phyloP scores from a whole-genome alignment of 1,284 basidiomycete genomes.

The Trametes versicolor region DNA sequence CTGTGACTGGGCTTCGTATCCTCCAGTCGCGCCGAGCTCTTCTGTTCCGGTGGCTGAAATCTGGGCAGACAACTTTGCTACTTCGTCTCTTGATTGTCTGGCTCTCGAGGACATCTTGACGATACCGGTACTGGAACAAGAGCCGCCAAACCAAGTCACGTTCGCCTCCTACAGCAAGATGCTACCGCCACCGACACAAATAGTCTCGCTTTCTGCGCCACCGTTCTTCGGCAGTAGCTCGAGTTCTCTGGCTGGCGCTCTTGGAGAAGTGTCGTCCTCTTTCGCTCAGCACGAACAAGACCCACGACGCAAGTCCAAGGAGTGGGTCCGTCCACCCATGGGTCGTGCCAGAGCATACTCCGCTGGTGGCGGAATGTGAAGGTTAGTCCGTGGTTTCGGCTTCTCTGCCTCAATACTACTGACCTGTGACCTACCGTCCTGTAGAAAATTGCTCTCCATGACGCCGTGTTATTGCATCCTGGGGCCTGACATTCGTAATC shows the following conservation, averaged over 20 bases:
- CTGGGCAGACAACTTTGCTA: not conserved
- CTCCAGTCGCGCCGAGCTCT: not conserved
- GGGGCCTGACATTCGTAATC: not conserved
- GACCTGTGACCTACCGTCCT: not conserved
- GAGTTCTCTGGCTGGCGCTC: slow-evolving; percentile 34
- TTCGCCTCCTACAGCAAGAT: slow-evolving; percentile 13
- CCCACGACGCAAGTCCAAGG: slow-evolving; percentile 15
- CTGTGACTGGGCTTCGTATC: not conserved
- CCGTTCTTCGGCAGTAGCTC: slow-evolving; percentile 21
- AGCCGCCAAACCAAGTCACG: slow-evolving; percentile 18
- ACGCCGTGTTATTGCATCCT: not conserved
- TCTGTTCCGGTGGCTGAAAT: not conserved
- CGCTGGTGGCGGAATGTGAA: slow-evolving; percentile 32
- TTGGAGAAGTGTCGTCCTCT: slow-evolving; percentile 11
- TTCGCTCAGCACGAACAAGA: slow-evolving; percentile 7
- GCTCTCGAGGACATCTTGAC: slow-evolving; percentile 40
- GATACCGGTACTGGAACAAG: slow-evolving; percentile 33
- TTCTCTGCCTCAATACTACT: not conserved
- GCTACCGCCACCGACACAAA: slow-evolving; percentile 1
- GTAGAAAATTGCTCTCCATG: too few species aligned
- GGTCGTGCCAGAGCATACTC: slow-evolving; percentile 32
- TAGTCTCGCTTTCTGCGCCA: not conserved
- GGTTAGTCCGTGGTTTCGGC: not conserved
- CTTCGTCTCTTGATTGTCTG: slow-evolving; percentile 24
- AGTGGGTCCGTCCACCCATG: slow-evolving; percentile 30